phyloP scores from a whole-genome alignment of 192 early-diverging fungal genomes.

The Powellomyces hirtus region DNA sequence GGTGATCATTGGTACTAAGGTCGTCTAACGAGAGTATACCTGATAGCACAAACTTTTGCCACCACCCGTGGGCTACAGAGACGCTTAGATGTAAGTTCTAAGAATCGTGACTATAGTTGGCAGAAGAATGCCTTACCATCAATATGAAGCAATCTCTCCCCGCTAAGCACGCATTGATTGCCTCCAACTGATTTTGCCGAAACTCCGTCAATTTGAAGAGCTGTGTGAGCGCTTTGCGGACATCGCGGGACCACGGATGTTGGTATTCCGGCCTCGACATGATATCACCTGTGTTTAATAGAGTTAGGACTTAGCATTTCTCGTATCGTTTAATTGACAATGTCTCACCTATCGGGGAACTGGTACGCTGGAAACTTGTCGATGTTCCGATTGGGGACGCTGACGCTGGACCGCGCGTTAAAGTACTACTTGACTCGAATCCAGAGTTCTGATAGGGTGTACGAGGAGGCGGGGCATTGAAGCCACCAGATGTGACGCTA shows the following conservation, averaged over 20 bases:
- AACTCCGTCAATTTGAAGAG: constrained; percentile 76
- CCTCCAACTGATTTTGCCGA: constrained; percentile 80
- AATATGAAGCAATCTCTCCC: constrained; percentile 89
- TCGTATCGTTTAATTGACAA: too few species aligned
- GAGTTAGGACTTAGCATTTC: too few species aligned
- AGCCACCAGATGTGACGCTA: too few species aligned
- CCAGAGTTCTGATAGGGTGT: too few species aligned
- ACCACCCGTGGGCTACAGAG: constrained; percentile 78
- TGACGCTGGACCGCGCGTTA: too few species aligned
- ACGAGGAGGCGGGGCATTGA: too few species aligned
- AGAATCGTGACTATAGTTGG: background rate
- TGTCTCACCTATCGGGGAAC: too few species aligned
- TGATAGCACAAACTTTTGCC: constrained; percentile 96
- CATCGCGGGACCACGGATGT: constrained; percentile 73
- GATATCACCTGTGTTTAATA: too few species aligned
- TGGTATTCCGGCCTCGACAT: constrained; percentile 6
- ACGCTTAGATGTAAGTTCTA: background rate
- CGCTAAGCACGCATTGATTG: constrained; percentile 80
- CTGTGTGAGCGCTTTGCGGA: constrained; percentile 61
- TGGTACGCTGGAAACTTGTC: too few species aligned
- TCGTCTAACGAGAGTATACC: constrained; percentile 10
- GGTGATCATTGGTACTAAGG: background rate
- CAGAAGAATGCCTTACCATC: constrained; percentile 57
- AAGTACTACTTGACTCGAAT: too few species aligned
- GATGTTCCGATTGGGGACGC: too few species aligned